Conservation (phyloP, 1,139 yeast species). For the Suhomyces panamericanus region DNA sequence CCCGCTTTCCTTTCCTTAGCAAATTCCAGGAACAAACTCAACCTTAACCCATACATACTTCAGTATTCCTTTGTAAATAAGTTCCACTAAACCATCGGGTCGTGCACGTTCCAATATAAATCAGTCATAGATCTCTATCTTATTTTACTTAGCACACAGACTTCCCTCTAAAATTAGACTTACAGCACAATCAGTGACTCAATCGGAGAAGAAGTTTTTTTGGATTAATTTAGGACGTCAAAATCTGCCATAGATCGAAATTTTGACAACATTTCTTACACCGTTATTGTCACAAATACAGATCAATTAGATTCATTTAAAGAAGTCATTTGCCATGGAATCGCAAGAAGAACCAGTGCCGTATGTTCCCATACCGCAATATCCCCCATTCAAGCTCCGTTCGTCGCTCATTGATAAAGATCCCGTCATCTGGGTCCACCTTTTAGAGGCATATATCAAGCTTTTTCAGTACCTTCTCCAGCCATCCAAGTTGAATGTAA, state of each 20-base stretch:
- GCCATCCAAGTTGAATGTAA: constrained; percentile 42
- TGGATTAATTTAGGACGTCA: no score
- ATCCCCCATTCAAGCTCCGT: constrained; percentile 70
- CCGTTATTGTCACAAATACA: no score
- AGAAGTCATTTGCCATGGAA: neutral
- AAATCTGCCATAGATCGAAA: neutral
- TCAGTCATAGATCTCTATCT: constrained; percentile 1
- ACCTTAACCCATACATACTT: no score
- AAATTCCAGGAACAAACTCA: no score
- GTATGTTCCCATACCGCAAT: constrained; percentile 61
- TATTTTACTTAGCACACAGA: no score
- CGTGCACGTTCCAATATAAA: neutral
- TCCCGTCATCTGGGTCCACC: constrained; percentile 79
- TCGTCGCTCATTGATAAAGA: constrained; percentile 76
- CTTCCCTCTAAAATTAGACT: no score
- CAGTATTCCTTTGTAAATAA: no score
- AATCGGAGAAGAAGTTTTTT: no score
- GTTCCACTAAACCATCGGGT: neutral
- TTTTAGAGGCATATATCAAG: constrained; percentile 60
- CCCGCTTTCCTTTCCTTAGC: no score
- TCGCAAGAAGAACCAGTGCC: constrained; percentile 8
- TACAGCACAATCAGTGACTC: no score
- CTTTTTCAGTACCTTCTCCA: constrained; percentile 48
- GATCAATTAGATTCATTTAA: neutral
- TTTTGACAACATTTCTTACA: neutral